phyloP scores from a whole-genome alignment of 2,329 filamentous ascomycete genomes.

The Epichloe baconii region DNA sequence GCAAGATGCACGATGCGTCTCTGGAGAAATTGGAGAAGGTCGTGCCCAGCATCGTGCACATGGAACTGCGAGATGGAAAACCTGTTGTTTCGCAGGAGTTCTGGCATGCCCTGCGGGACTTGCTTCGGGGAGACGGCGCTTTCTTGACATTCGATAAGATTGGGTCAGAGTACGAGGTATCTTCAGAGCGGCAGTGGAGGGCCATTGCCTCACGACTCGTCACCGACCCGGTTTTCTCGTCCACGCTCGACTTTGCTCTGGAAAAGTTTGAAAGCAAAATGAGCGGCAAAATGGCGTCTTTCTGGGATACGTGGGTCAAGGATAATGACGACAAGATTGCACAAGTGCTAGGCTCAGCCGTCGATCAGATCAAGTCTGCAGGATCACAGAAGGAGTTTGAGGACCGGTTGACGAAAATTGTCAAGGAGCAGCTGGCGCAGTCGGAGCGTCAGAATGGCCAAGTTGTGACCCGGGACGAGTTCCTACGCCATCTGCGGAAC shows the following conservation, averaged over 20 bases:
- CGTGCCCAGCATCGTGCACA: constrained; percentile 44
- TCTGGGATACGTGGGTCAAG: constrained; percentile 40
- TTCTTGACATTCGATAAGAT: constrained; percentile 33
- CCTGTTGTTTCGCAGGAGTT: constrained; percentile 46
- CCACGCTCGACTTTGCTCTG: constrained; percentile 14
- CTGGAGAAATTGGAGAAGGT: constrained; percentile 31
- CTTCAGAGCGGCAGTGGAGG: constrained; percentile 34
- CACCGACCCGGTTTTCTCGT: constrained; percentile 18
- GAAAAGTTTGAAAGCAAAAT: constrained; percentile 15
- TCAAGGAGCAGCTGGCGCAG: constrained; percentile 24
- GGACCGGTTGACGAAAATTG: constrained; percentile 21
- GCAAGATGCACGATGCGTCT: constrained; percentile 23
- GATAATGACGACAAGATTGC: constrained; percentile 32
- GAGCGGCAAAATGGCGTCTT: constrained; percentile 20
- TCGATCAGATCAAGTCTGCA: constrained; percentile 22
- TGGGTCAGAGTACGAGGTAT: constrained; percentile 22
- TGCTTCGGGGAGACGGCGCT: constrained; percentile 34
- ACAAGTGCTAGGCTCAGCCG: constrained; percentile 16
- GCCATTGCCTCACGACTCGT: constrained; percentile 30
- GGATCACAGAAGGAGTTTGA: constrained; percentile 22
- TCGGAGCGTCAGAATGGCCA: constrained; percentile 15
- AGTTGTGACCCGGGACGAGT: constrained; percentile 35
- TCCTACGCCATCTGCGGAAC: constrained; percentile 29
- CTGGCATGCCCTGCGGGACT: constrained; percentile 50
- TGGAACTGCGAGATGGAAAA: constrained; percentile 39